Evolutionary conservation across 345 rosid species (phyloP), one percentile per base, ranked within the genome.

Genomic region (Populus deltoides): DNA sequence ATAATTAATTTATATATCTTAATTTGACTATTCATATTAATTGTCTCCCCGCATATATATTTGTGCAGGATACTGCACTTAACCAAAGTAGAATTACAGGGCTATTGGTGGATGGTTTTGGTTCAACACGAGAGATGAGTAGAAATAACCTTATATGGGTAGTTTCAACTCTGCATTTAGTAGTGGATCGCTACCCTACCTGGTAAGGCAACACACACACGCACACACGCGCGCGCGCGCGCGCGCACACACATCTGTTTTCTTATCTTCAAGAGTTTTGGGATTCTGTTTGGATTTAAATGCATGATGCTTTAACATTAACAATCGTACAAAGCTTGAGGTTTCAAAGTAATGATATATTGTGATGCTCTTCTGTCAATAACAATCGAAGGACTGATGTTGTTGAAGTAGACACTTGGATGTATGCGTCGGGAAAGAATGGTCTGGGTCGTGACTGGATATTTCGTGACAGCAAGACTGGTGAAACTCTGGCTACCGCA

Each of bases 41-140:
- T n/a, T n/a, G n/a, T n/a, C n/a, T n/a, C n/a, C n/a, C n/a, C n/a
- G n/a, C n/a, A n/a, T n/a, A n/a, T 4, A 39, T 39, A 10, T 17
- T 39, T 74, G 31, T 71, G 68, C 41, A 86, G 87, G 89, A 82
- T 12, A 80, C 82, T 5, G 59, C 75, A 20, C 70, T 84, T 8
- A 82, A 80, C 66, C 86, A 86, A 71, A 10, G 1, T 3, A 75
- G 45, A 69, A 33, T 27, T 17, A 3, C 51, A 2, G 81, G 83
- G 25, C 1, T 80, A 31, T 2, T 53, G 8, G 85, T 63, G 0
- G 77, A 80, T 63, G 89, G 86, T 3, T 77, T 82, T 43, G 87
- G 85, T 24, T 72, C 71, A 41, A 75, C 87, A 25, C 41, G 16
- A 16, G 82, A 77, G 70, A 86, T 82, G 86, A 27, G 36, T 13